These are phyloP conservation scores for Penicillium sp. DNA, from an alignment of 2,329 filamentous ascomycete genomes.

Conservation along the genomic window DNA sequence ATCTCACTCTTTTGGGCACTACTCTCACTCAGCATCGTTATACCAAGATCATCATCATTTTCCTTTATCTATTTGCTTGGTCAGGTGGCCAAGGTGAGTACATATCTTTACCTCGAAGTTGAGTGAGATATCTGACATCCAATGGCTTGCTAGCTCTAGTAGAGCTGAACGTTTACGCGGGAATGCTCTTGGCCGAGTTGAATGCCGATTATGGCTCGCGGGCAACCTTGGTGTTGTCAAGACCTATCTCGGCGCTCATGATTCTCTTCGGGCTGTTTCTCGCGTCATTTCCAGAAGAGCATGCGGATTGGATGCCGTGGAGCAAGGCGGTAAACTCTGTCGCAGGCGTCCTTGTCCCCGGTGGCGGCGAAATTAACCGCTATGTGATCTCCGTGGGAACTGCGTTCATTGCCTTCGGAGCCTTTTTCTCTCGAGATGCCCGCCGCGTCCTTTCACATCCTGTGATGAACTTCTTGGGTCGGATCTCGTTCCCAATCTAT, in stretches of 20 bases:
- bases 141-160: conserved; percentile 18
- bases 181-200: conserved; percentile 29
- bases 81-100: conserved; percentile 24
- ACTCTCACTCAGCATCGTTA: conserved; percentile 40
- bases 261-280: conserved; percentile 27
- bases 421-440: conserved; percentile 26
- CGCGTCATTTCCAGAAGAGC: conserved; percentile 28
- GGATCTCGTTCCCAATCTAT: conserved; percentile 32
- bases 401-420: conserved; percentile 22
- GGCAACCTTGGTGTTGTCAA: conserved; percentile 22
- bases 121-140: neutral
- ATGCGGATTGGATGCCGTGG: conserved; percentile 26
- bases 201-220: conserved; percentile 26
- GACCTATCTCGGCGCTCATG: conserved; percentile 21
- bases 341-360: conserved; percentile 18
- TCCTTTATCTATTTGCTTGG: conserved; percentile 46
- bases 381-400: conserved; percentile 27
- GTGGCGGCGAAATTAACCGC: conserved; percentile 22
- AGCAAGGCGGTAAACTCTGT: conserved; percentile 18
- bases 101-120: neutral
- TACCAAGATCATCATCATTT: conserved; percentile 36
- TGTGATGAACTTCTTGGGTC: conserved; percentile 30
- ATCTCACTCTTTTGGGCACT: conserved; percentile 45
- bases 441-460: conserved; percentile 21
- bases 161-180: conserved; percentile 30